Percentiles rank a stretch among this genome's conserved stretches.
phyloP scores from a whole-genome alignment of 2,329 filamentous ascomycete genomes.

The Graphiopsis chlorocephala region DNA sequence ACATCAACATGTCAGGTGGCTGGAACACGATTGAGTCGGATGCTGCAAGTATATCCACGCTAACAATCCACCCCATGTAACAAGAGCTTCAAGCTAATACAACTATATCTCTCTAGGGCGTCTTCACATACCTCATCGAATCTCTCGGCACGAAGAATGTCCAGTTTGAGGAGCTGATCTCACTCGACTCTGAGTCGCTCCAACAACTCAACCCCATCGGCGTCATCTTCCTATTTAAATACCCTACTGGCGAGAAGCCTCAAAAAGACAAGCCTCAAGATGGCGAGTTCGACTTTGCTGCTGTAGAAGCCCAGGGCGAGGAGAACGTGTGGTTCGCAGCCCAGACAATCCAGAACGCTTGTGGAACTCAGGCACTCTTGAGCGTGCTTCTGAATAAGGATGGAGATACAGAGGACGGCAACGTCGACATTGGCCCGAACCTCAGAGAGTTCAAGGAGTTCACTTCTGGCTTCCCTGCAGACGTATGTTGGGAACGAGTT shows the following conservation, averaged over 20 bases:
- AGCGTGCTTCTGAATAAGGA: conserved; percentile 84
- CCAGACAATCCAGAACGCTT: conserved; percentile 98
- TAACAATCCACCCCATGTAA: not conserved
- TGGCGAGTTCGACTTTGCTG: conserved; percentile 74
- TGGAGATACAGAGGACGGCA: conserved; percentile 40
- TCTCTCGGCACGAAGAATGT: conserved; percentile 87
- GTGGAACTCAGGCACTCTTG: conserved; percentile 91
- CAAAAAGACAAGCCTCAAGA: conserved; percentile 66
- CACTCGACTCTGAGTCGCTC: conserved; percentile 75
- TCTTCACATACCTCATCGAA: conserved; percentile 96
- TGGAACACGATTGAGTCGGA: conserved; percentile 99
- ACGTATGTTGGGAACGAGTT: conserved; percentile 32
- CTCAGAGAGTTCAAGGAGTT: conserved; percentile 83
- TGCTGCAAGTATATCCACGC: conserved; percentile 61
- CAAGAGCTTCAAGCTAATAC: conserved; percentile 9
- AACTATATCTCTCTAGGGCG: conserved; percentile 60
- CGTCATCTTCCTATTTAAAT: conserved; percentile 99
- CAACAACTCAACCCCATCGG: conserved; percentile 60
- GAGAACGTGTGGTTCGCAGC: conserved; percentile 78
- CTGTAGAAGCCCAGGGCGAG: conserved; percentile 45
- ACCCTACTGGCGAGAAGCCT: conserved; percentile 67
- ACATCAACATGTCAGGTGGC: conserved; percentile 53
- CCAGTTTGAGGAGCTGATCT: conserved; percentile 94
- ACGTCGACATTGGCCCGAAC: conserved; percentile 68
- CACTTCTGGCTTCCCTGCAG: conserved; percentile 72